Percentiles rank a stretch among this genome's conserved stretches.
Conservation (phyloP, 83 land plant species). For the Diphasiastrum complanatum region DNA sequence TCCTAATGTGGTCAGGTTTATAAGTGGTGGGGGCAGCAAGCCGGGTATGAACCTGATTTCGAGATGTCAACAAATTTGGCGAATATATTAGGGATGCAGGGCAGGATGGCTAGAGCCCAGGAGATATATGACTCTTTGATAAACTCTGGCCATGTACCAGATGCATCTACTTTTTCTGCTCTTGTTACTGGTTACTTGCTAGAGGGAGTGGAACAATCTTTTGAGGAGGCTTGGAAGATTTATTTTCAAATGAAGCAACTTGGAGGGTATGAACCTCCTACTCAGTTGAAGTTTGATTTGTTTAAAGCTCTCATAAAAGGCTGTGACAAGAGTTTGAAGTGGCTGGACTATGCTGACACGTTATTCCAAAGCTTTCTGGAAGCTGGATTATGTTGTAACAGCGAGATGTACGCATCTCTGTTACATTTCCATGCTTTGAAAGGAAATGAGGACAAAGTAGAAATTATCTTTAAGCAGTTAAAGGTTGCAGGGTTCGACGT, state of each 20-base stretch:
- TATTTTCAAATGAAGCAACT: slow-evolving; percentile 76
- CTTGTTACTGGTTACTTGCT: slow-evolving; percentile 64
- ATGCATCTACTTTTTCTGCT: slow-evolving; percentile 52
- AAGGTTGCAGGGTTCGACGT: too few relatives aligned
- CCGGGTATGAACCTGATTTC: slow-evolving; percentile 64
- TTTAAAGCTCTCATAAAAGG: too few relatives aligned
- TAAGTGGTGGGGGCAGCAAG: slow-evolving; percentile 81
- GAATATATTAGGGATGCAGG: slow-evolving; percentile 58
- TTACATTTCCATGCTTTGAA: too few relatives aligned
- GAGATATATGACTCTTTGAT: slow-evolving; percentile 74
- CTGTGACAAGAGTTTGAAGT: too few relatives aligned
- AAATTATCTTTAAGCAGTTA: too few relatives aligned
- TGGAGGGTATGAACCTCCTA: slow-evolving; percentile 56
- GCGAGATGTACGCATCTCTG: too few relatives aligned
- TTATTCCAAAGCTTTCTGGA: too few relatives aligned
- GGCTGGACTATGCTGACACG: too few relatives aligned
- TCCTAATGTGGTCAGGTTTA: slow-evolving; percentile 46
- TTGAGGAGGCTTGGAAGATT: slow-evolving; percentile 57
- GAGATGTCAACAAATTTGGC: slow-evolving; percentile 73
- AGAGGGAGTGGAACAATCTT: slow-evolving; percentile 39
- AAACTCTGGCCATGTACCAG: slow-evolving; percentile 58
- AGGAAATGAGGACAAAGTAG: too few relatives aligned
- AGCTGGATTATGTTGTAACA: too few relatives aligned
- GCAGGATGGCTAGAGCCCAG: slow-evolving; percentile 58
- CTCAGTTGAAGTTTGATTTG: slow-evolving; percentile 55